Conservation (phyloP, 2,329 filamentous ascomycete species). For the Neopestalotiopsis rosae region DNA sequence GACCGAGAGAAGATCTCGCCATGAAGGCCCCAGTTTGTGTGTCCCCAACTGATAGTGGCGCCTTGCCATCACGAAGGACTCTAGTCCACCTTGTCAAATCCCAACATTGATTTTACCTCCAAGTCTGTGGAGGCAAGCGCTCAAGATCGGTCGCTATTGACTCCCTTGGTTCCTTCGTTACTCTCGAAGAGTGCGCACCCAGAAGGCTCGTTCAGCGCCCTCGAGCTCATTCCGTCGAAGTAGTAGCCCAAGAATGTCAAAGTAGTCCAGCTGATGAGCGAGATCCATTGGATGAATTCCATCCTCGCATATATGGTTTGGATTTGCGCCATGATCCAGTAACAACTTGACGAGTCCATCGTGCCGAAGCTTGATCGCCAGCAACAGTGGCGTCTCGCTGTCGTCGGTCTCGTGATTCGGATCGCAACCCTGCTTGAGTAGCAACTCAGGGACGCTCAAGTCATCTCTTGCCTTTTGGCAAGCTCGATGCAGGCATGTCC, state of each 20-base stretch:
- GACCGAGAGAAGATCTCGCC: too few species aligned
- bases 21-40: too few species aligned
- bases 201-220: neutral
- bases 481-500: neutral
- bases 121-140: too few species aligned
- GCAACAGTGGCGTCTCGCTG: neutral
- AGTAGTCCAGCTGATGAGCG: neutral
- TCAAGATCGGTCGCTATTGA: too few species aligned
- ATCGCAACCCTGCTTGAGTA: neutral
- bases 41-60: too few species aligned
- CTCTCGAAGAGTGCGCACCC: too few species aligned
- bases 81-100: too few species aligned
- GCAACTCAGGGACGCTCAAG: neutral
- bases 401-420: neutral
- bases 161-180: too few species aligned
- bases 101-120: too few species aligned
- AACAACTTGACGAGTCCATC: neutral
- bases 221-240: neutral
- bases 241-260: neutral
- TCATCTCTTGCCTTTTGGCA: neutral
- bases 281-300: neutral
- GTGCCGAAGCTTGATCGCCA: neutral
- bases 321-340: neutral
- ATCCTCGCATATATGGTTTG: neutral
- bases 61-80: too few species aligned